Base-by-base conservation (phyloP, 2,329 filamentous ascomycete genomes). In the Fusarium chuoi region DNA sequence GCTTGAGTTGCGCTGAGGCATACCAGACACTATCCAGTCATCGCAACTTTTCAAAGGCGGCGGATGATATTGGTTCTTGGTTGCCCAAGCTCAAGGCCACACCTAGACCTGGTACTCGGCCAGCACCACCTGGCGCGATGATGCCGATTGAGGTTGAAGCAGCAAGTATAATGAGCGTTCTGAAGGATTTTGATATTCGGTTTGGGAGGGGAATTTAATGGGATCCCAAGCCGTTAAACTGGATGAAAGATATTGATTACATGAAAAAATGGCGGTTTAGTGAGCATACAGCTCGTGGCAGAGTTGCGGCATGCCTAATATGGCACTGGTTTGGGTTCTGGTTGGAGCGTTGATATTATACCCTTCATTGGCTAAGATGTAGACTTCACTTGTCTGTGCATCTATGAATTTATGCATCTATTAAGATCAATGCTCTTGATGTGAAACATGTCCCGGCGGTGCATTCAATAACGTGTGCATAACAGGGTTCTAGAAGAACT, bases 81-180 rank as follows among this genome's bases (percentile, higher is more conserved):
- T 84, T 95, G 60, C 92, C 92, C 3, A 92, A 92, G 81, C 87
- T 95, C 22, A 89, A 90, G 78, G 91, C 91, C 24, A 87, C 87
- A 1, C 87, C 87, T 6, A 80, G 83, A 51, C 75, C 68, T 7
- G 75, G 77, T 15, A 48, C 68, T 70, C 77, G 71, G 71, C 77
- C 77, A 78, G 65, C 75, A 36, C 62, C 83, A 57, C 79, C 80
- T 62, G 81, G 80, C 61, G 82, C 83, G 69, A 85, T 85, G 62
- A 87, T 88, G 46, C 90, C 93, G 3, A 90, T 95, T 77, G 93
- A 95, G 80, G 92, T 95, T 22, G 93, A 95, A 82, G 92, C 93
- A 12, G 93, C 93, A 2, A 95, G 93, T 81, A 94, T 95, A 62
- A 95, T 95, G 93, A 92, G 92, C 46, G 93, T 95, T n/a, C 83